A percentile compares a stretch with the other conserved stretches of the same genome.
These are phyloP conservation scores for Coemansia reversa DNA, from an alignment of 192 early-diverging fungal species.

Conservation along the genomic window DNA sequence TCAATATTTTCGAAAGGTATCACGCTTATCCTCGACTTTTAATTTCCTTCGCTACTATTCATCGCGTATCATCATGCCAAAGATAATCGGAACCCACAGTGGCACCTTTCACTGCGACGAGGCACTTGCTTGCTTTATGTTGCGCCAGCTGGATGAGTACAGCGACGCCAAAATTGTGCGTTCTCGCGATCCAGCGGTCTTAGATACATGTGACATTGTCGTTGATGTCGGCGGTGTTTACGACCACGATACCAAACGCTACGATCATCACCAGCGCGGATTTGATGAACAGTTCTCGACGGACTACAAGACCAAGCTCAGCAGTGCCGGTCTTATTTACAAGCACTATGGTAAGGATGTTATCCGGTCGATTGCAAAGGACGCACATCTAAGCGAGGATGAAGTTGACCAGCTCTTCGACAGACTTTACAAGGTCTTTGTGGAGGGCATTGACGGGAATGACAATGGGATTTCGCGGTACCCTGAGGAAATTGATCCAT, in stretches of 20 bases:
- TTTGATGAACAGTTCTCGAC: constrained; percentile 84
- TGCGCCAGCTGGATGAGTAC: constrained; percentile 64
- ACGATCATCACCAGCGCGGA: constrained; percentile 94
- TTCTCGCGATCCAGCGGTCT: constrained; percentile 77
- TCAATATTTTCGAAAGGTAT: neutral
- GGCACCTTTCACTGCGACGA: constrained; percentile 90
- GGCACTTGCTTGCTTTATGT: constrained; percentile 86
- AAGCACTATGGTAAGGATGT: constrained; percentile 93
- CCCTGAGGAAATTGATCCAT: constrained; percentile 72
- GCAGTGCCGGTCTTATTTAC: constrained; percentile 94
- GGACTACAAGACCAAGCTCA: constrained; percentile 81
- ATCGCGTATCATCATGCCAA: constrained; percentile 35
- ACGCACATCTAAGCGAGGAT: constrained; percentile 42
- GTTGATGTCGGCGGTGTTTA: constrained; percentile 96
- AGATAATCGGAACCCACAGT: constrained; percentile 80
- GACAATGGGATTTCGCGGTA: constrained; percentile 95
- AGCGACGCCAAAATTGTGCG: constrained; percentile 70
- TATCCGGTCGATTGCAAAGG: constrained; percentile 51
- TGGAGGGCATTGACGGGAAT: constrained; percentile 77
- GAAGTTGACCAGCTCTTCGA: constrained; percentile 70
- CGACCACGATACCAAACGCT: constrained; percentile 69
- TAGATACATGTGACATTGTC: constrained; percentile 79
- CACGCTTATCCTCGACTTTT: neutral
- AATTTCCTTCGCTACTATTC: neutral
- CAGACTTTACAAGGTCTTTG: constrained; percentile 83